phyloP scores from a whole-genome alignment of 192 early-diverging fungal species.

The Martensiomyces pterosporus region DNA sequence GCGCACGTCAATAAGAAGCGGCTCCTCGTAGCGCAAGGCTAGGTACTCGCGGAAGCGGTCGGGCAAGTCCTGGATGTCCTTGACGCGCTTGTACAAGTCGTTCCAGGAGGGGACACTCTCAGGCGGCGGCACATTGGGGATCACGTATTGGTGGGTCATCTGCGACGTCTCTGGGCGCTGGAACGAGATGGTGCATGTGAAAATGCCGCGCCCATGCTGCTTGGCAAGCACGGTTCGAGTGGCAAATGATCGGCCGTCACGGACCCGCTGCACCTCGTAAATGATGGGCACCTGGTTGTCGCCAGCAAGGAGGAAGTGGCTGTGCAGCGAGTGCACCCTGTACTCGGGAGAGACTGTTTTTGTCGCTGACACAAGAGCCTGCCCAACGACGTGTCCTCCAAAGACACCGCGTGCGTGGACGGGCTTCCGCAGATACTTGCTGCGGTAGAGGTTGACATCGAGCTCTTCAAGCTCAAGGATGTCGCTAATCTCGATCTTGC shows the following conservation, averaged over 20 bases:
- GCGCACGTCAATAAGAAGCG: not conserved
- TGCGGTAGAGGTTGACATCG: conserved; percentile 59
- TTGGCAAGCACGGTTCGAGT: conserved; percentile 47
- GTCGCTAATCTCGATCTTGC: not conserved
- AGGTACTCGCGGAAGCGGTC: not conserved
- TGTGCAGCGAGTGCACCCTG: conserved; percentile 58
- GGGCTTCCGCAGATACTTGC: conserved; percentile 65
- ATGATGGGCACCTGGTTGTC: conserved; percentile 65
- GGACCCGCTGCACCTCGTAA: conserved; percentile 57
- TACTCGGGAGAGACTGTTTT: conserved; percentile 58
- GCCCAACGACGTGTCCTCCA: conserved; percentile 58
- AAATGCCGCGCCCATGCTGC: conserved; percentile 51
- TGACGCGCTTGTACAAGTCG: not conserved
- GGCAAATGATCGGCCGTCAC: conserved; percentile 55
- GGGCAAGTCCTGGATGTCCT: not conserved
- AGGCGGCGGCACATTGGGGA: not conserved
- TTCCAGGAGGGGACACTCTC: not conserved
- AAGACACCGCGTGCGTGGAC: conserved; percentile 69
- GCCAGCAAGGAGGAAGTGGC: conserved; percentile 71
- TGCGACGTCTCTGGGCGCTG: conserved; percentile 19
- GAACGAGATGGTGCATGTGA: conserved; percentile 44
- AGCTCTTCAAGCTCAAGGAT: conserved; percentile 28
- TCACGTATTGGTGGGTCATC: conserved; percentile 38
- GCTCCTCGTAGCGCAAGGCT: not conserved
- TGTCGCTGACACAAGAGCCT: conserved; percentile 63